These are phyloP conservation scores for Wallemia hederae DNA, from an alignment of 1,284 basidiomycete species.

Conservation along the genomic window DNA sequence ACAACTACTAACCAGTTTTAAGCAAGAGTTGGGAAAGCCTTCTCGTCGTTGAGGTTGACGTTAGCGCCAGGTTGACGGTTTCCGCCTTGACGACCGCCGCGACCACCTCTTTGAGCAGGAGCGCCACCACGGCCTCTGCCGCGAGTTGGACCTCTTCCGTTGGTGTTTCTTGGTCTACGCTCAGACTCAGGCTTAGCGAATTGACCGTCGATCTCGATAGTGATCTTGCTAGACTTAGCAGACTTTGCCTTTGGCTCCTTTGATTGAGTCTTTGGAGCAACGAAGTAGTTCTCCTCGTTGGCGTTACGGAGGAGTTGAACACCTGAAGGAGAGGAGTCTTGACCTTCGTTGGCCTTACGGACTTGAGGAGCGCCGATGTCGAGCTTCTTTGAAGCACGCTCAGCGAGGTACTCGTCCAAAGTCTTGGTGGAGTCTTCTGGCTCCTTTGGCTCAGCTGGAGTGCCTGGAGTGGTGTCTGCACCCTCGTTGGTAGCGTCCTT, in stretches of 20 bases:
- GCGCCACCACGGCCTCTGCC: background rate
- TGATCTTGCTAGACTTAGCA: background rate
- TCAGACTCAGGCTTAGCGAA: background rate
- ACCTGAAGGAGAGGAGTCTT: background rate
- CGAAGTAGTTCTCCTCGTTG: background rate
- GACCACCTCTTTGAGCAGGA: background rate
- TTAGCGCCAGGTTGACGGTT: background rate
- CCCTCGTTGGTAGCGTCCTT: conserved; percentile 9
- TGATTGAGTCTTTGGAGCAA: background rate
- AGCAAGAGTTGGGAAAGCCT: conserved; percentile 1
- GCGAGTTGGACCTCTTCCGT: background rate
- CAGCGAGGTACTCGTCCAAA: conserved; percentile 50
- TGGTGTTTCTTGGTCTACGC: background rate
- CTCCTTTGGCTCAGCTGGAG: conserved; percentile 23
- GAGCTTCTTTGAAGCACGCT: conserved; percentile 30
- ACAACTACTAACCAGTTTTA: background rate
- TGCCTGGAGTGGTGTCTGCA: conserved; percentile 11
- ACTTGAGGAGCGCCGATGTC: background rate
- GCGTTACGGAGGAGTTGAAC: background rate
- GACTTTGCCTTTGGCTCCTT: background rate
- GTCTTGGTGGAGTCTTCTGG: conserved; percentile 85
- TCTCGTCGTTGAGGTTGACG: conserved; percentile 1
- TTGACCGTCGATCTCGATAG: background rate
- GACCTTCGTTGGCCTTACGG: conserved; percentile 1
- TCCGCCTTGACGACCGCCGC: background rate